Percentiles rank a stretch among this genome's conserved stretches.
phyloP scores from a whole-genome alignment of 371 early-diverging fungal species.

The Syncephalastrum sp. region DNA sequence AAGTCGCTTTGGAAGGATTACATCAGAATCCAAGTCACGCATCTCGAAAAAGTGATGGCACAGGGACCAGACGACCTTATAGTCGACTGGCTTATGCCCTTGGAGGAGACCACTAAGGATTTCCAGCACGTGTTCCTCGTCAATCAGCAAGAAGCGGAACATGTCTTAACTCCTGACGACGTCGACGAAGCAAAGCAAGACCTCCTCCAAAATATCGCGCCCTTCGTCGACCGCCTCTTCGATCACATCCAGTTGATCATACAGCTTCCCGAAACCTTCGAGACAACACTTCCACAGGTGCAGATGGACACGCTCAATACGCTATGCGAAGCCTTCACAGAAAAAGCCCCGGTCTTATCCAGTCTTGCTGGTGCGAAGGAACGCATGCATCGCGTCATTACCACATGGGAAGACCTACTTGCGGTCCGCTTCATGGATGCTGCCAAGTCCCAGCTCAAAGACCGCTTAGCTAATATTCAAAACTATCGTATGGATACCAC shows the following conservation, averaged over 20 bases:
- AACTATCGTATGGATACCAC: conserved; percentile 10
- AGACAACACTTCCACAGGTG: not conserved
- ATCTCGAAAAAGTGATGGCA: conserved; percentile 12
- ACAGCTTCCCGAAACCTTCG: too few relatives aligned
- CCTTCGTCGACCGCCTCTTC: conserved; percentile 23
- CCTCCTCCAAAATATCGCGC: conserved; percentile 18
- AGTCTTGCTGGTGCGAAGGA: too few relatives aligned
- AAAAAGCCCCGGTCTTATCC: too few relatives aligned
- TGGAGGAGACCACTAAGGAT: too few relatives aligned
- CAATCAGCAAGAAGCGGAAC: too few relatives aligned
- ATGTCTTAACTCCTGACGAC: conserved; percentile 7
- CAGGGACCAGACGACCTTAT: not conserved
- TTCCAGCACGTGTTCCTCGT: too few relatives aligned
- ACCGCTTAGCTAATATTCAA: not conserved
- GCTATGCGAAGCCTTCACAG: too few relatives aligned
- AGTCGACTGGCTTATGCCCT: not conserved
- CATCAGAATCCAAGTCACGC: conserved; percentile 42
- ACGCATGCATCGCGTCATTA: too few relatives aligned
- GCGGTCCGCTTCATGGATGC: too few relatives aligned
- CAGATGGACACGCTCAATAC: too few relatives aligned
- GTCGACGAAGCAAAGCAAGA: conserved; percentile 23
- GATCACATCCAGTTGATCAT: not conserved
- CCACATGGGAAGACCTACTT: too few relatives aligned
- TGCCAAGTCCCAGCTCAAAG: too few relatives aligned
- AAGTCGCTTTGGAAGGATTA: conserved; percentile 46